phyloP scores from a whole-genome alignment of 768 basidiomycete species.

The Trametes maxima region DNA sequence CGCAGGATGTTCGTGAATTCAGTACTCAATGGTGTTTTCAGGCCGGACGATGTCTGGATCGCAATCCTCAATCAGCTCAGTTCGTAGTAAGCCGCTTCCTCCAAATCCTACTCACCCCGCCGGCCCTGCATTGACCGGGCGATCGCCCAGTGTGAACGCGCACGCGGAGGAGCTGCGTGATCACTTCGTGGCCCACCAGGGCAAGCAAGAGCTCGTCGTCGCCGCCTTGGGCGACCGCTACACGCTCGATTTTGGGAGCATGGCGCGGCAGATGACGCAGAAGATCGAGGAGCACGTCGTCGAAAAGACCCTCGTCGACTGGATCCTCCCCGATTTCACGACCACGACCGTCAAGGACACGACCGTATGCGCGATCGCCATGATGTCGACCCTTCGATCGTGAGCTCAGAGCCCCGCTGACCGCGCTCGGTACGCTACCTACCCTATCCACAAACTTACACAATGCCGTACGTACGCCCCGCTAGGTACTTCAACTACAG shows the following conservation, averaged over 20 bases:
- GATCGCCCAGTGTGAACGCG: constrained; percentile 26
- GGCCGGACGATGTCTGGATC: constrained; percentile 55
- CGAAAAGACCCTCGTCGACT: constrained; percentile 29
- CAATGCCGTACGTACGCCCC: too few species aligned
- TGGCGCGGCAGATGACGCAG: constrained; percentile 34
- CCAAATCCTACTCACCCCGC: not conserved
- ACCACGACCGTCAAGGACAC: constrained; percentile 35
- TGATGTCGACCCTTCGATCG: constrained; percentile 34
- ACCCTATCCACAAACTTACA: not conserved
- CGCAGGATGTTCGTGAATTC: not conserved
- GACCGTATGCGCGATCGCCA: constrained; percentile 30
- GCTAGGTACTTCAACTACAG: not conserved
- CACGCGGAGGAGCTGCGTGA: constrained; percentile 37
- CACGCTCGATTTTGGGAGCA: constrained; percentile 35
- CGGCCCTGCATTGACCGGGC: not conserved
- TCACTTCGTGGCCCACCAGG: constrained; percentile 40
- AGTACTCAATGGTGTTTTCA: constrained; percentile 1
- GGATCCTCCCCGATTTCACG: constrained; percentile 35
- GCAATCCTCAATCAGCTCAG: constrained; percentile 44
- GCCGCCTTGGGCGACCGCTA: constrained; percentile 22
- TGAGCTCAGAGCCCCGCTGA: not conserved
- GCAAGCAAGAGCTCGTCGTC: constrained; percentile 37
- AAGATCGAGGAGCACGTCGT: constrained; percentile 31
- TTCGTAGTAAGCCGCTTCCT: constrained; percentile 27
- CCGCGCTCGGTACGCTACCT: not conserved